Conservation (phyloP, 768 basidiomycete genomes). For the Coprinopsis cinerea region DNA sequence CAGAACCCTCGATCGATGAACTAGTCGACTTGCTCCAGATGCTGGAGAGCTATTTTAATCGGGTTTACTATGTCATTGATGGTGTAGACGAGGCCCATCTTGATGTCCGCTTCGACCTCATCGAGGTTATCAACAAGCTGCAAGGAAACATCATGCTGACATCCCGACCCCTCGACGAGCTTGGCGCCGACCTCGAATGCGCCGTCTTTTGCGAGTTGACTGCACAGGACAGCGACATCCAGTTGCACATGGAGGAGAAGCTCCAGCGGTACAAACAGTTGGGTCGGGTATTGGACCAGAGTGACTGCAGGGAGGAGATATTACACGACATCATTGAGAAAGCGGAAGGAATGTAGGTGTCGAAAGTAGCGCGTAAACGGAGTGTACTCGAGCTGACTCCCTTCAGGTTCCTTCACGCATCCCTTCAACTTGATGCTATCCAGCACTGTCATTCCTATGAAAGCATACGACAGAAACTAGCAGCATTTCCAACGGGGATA, state of each 20-base stretch:
- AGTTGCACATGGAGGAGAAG: not conserved
- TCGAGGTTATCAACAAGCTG: not conserved
- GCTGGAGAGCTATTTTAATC: not conserved
- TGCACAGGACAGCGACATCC: not conserved
- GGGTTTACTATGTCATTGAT: conserved; percentile 1
- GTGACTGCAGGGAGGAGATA: not conserved
- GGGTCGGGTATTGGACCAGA: not conserved
- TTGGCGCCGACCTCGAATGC: not conserved
- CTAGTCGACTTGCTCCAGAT: not conserved
- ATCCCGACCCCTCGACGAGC: not conserved
- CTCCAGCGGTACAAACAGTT: not conserved
- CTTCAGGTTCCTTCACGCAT: conserved; percentile 4
- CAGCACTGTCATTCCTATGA: not conserved
- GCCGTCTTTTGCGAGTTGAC: not conserved
- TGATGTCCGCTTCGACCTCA: not conserved
- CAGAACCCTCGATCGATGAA: not conserved
- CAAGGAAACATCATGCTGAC: not conserved
- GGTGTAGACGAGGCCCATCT: not conserved
- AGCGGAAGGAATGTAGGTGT: not conserved
- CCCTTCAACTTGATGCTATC: conserved; percentile 4
- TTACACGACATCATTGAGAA: not conserved
- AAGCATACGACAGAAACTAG: not conserved
- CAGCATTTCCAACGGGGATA: not conserved
- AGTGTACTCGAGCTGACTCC: not conserved
- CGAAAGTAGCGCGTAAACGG: not conserved